phyloP scores from a whole-genome alignment of 1,284 basidiomycete species.

The Cutaneotrichosporon sp. region DNA sequence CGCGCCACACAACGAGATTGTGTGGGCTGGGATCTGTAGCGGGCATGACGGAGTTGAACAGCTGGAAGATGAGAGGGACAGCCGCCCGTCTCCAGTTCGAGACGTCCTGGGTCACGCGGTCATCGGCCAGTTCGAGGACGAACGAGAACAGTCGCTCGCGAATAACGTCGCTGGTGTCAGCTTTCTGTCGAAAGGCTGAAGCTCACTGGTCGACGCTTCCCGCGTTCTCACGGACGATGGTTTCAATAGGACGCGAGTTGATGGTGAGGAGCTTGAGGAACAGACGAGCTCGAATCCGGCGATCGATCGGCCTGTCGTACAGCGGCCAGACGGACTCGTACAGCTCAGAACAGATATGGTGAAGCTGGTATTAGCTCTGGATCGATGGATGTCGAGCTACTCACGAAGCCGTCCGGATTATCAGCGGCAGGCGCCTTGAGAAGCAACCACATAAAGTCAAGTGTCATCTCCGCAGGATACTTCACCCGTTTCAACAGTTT shows the following conservation, averaged over 20 bases:
- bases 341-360: slow-evolving; percentile 20
- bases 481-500: slow-evolving; percentile 12
- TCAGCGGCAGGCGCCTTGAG: slow-evolving; percentile 23
- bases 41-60: slow-evolving; percentile 26
- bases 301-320: slow-evolving; percentile 21
- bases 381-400: slow-evolving; percentile 1
- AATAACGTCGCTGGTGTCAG: slow-evolving; percentile 2
- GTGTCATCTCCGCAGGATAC: slow-evolving; percentile 23
- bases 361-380: slow-evolving; percentile 11
- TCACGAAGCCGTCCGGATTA: slow-evolving; percentile 34
- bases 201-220: slow-evolving; percentile 19
- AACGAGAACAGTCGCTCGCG: slow-evolving; percentile 33
- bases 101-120: slow-evolving; percentile 18
- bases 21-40: slow-evolving; percentile 23
- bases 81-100: slow-evolving; percentile 24
- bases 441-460: slow-evolving; percentile 42
- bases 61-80: slow-evolving; percentile 26
- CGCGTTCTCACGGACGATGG: slow-evolving; percentile 17
- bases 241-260: slow-evolving; percentile 27
- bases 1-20: slow-evolving; percentile 24
- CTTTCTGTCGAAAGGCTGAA: background rate
- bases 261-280: slow-evolving; percentile 36
- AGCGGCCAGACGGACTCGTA: slow-evolving; percentile 33
- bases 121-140: slow-evolving; percentile 34
- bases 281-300: slow-evolving; percentile 24